phyloP scores from a whole-genome alignment of 495 filamentous ascomycete species.

The Ascobolus immersus region DNA sequence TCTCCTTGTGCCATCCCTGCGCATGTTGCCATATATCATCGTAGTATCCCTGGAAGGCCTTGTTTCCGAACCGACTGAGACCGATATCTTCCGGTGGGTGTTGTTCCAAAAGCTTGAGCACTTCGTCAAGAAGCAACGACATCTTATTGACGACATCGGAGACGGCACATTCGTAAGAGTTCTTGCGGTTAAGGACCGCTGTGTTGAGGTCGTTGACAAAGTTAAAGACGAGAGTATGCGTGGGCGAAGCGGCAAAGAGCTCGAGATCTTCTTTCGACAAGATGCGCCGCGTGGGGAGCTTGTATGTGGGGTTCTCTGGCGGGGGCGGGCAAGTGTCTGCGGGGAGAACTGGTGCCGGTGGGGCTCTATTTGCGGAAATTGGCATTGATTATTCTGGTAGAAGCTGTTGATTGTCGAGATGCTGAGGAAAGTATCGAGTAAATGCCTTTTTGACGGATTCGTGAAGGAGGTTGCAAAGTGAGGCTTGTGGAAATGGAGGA shows the following conservation, averaged over 20 bases:
- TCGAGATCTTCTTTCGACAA: constrained; percentile 56
- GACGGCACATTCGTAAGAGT: constrained; percentile 30
- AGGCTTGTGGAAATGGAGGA: too few species aligned
- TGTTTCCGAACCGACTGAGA: constrained; percentile 84
- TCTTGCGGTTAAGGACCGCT: constrained; percentile 47
- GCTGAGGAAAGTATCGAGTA: too few species aligned
- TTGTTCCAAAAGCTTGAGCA: constrained; percentile 32
- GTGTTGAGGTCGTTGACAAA: constrained; percentile 77
- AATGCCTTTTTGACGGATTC: too few species aligned
- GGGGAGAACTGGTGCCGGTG: constrained; percentile 26
- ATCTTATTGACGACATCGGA: constrained; percentile 36
- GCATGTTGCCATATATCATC: constrained; percentile 36
- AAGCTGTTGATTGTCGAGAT: background rate
- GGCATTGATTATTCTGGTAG: constrained; percentile 6
- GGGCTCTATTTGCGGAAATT: constrained; percentile 20
- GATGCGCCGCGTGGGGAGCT: constrained; percentile 49
- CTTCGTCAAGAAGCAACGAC: constrained; percentile 39
- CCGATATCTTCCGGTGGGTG: constrained; percentile 62
- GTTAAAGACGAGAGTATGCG: constrained; percentile 47
- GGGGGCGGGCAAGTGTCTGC: constrained; percentile 37
- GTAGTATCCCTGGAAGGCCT: constrained; percentile 59
- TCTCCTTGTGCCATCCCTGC: constrained; percentile 30
- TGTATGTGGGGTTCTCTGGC: constrained; percentile 35
- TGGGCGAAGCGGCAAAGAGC: constrained; percentile 51
- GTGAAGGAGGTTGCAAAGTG: too few species aligned